Evolutionary conservation across 2,329 filamentous ascomycete genomes (phyloP).

Genomic region (Dissoconium aciculare): DNA sequence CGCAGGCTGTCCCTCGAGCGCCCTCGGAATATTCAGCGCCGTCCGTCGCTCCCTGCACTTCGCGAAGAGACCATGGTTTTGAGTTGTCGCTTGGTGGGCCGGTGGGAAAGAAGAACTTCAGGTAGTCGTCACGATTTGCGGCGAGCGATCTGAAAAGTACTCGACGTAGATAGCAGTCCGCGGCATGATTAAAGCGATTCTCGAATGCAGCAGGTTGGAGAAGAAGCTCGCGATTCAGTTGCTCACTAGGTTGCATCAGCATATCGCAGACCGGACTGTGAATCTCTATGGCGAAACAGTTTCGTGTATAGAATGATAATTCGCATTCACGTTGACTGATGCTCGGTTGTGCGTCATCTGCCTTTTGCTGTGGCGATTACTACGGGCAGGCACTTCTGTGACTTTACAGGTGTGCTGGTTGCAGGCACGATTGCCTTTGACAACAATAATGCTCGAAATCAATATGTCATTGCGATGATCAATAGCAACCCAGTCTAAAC

Average conservation of each 20-base stretch:
- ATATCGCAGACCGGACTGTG: too few relatives aligned
- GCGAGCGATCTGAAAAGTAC: conserved; percentile 80
- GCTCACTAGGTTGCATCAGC: conserved; percentile 41
- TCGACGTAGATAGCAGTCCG: conserved; percentile 56
- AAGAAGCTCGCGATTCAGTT: conserved; percentile 68
- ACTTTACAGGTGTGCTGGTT: too few relatives aligned
- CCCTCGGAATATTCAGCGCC: conserved; percentile 89
- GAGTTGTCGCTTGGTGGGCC: conserved; percentile 30
- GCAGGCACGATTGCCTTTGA: too few relatives aligned
- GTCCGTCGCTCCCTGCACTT: conserved; percentile 82
- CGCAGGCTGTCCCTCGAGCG: conserved; percentile 83
- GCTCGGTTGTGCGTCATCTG: too few relatives aligned
- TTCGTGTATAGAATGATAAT: too few relatives aligned
- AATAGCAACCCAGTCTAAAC: too few relatives aligned
- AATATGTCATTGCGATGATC: too few relatives aligned
- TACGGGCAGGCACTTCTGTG: too few relatives aligned
- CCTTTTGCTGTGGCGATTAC: too few relatives aligned
- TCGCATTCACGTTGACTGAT: too few relatives aligned
- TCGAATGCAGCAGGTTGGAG: conserved; percentile 58
- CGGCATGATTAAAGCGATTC: conserved; percentile 60
- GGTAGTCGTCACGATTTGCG: conserved; percentile 55
- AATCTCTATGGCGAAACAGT: too few relatives aligned
- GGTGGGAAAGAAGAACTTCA: conserved; percentile 68
- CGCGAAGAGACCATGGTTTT: conserved; percentile 54
- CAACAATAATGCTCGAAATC: too few relatives aligned